phyloP scores from a whole-genome alignment of 1,284 basidiomycete species.

The Rhodofomes roseus region DNA sequence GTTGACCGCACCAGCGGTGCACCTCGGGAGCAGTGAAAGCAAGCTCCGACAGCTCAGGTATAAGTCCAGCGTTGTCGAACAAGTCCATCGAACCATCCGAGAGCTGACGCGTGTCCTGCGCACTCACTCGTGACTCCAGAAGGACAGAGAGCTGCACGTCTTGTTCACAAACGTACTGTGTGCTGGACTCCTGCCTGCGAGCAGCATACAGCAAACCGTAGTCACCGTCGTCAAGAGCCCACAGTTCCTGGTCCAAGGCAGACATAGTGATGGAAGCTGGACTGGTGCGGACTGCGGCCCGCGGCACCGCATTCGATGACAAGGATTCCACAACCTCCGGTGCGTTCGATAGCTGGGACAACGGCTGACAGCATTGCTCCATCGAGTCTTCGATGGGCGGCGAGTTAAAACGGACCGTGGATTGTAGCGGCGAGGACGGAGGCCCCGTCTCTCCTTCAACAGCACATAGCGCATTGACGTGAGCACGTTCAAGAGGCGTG shows the following conservation, averaged over 20 bases:
- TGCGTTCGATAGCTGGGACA: neutral
- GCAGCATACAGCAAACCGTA: neutral
- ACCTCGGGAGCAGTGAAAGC: neutral
- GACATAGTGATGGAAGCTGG: neutral
- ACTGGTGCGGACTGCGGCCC: neutral
- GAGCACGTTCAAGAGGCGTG: neutral
- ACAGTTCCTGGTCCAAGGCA: slow-evolving; percentile 1
- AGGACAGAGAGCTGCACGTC: neutral
- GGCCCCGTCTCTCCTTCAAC: neutral
- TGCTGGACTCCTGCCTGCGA: neutral
- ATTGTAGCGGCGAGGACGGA: neutral
- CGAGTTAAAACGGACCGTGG: neutral
- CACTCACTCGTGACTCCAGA: neutral
- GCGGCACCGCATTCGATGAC: neutral
- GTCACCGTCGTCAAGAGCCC: slow-evolving; percentile 5
- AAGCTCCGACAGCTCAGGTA: neutral
- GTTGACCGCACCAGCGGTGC: neutral
- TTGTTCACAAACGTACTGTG: neutral
- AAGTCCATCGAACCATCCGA: neutral
- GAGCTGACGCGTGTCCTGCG: neutral
- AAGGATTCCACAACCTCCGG: neutral
- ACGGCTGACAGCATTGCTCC: neutral
- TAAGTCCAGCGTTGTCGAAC: neutral
- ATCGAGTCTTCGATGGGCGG: neutral
- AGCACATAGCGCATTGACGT: neutral